These are phyloP conservation scores for Elaeagnus macrophylla DNA, from an alignment of 306 rosid species.

Conservation along the genomic window DNA sequence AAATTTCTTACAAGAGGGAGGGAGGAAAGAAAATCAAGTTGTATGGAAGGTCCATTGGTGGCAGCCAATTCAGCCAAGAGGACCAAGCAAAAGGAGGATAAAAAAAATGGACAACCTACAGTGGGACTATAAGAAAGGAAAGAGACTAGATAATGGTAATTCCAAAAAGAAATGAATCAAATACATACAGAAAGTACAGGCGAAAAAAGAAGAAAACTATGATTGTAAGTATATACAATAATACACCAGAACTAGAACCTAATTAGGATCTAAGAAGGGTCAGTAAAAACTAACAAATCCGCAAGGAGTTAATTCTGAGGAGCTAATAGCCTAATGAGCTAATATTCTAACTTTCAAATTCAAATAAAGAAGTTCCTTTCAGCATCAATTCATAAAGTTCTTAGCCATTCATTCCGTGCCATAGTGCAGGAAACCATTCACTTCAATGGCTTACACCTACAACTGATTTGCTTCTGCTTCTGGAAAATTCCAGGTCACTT, in stretches of 20 bases:
- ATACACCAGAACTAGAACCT: slow-evolving; percentile 1
- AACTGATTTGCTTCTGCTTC: slow-evolving; percentile 21
- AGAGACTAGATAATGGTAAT: slow-evolving; percentile 4
- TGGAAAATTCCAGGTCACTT: slow-evolving; percentile 16
- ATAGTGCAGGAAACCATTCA: slow-evolving; percentile 13
- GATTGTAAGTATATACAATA: slow-evolving; percentile 8
- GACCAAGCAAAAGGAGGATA: not conserved
- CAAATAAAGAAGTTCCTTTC: slow-evolving; percentile 23
- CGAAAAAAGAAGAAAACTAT: not conserved
- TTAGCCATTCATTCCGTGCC: slow-evolving; percentile 23
- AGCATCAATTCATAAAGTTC: slow-evolving; percentile 19
- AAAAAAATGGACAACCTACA: slow-evolving; percentile 9
- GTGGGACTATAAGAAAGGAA: slow-evolving; percentile 7
- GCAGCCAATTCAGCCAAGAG: slow-evolving; percentile 6
- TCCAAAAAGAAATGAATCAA: too few species aligned
- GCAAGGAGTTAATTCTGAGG: slow-evolving; percentile 5
- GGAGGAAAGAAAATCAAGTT: slow-evolving; percentile 12
- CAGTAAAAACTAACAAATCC: slow-evolving; percentile 2
- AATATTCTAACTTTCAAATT: slow-evolving; percentile 11
- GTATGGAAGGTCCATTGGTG: slow-evolving; percentile 16
- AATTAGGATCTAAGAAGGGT: slow-evolving; percentile 3
- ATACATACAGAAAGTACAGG: too few species aligned
- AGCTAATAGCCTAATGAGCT: too few species aligned
- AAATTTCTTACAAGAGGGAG: slow-evolving; percentile 17
- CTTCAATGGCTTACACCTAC: slow-evolving; percentile 12